Conservation (phyloP, 495 filamentous ascomycete species). For the Tuber melanosporum region DNA sequence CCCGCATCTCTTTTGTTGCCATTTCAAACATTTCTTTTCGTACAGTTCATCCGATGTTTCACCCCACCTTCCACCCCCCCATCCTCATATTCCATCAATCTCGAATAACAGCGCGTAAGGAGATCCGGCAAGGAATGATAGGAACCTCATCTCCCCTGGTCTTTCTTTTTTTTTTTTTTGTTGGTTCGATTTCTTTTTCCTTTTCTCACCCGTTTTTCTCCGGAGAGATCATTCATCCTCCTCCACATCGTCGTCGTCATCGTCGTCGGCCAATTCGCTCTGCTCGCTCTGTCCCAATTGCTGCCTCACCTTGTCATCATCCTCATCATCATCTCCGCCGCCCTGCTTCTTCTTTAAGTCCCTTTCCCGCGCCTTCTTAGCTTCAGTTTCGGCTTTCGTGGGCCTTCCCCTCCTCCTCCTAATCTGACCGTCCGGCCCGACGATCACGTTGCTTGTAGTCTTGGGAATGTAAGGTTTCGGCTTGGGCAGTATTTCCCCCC, state of each 20-base stretch:
- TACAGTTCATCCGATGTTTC: slow-evolving; percentile 6
- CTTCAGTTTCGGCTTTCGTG: slow-evolving; percentile 34
- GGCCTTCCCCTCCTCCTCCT: slow-evolving; percentile 38
- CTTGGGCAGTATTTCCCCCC: slow-evolving; percentile 36
- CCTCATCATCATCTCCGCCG: slow-evolving; percentile 25
- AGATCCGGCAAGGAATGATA: neutral
- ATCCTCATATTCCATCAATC: neutral
- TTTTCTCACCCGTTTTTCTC: neutral
- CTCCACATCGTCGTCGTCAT: neutral
- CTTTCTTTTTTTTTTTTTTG: neutral
- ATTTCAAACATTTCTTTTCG: neutral
- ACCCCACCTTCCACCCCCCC: neutral
- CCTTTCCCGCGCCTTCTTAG: slow-evolving; percentile 23
- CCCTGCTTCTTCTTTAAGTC: slow-evolving; percentile 31
- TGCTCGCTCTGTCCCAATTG: slow-evolving; percentile 1
- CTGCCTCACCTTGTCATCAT: slow-evolving; percentile 22
- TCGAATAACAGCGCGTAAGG: neutral
- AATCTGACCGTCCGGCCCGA: slow-evolving; percentile 32
- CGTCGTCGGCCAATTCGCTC: neutral
- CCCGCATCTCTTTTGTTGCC: neutral
- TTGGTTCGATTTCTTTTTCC: neutral
- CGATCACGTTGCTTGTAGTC: slow-evolving; percentile 18
- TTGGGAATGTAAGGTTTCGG: slow-evolving; percentile 35
- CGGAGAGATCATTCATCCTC: neutral
- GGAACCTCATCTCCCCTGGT: neutral